A percentile compares a stretch with the other conserved stretches of the same genome.
These are phyloP conservation scores for Hondaea fermentalgiana DNA, from an alignment of 108 stramenopile species.

Conservation along the genomic window DNA sequence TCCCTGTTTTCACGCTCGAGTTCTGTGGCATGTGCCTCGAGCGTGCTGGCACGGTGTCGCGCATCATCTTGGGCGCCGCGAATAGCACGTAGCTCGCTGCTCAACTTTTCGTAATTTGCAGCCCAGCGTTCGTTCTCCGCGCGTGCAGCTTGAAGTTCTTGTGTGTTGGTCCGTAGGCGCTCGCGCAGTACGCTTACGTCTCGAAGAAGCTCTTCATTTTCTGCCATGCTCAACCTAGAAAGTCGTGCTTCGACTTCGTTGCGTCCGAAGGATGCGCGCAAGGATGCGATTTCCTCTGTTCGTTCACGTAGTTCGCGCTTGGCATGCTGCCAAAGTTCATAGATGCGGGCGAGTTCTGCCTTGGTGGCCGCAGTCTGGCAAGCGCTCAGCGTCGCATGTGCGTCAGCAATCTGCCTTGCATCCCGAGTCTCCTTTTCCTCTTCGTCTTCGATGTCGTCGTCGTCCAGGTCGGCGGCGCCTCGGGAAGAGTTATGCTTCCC, in stretches of 20 bases:
- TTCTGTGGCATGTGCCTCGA: neutral
- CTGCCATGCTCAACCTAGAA: neutral
- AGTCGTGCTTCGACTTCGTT: neutral
- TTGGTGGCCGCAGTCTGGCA: neutral
- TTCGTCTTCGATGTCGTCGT: neutral
- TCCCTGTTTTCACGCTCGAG: neutral
- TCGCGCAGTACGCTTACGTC: neutral
- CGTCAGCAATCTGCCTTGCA: neutral
- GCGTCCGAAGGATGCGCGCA: neutral
- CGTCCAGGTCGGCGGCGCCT: neutral
- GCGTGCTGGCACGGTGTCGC: neutral
- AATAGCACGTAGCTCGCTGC: neutral
- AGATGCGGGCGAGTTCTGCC: neutral
- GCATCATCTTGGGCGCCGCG: neutral
- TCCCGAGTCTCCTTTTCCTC: neutral
- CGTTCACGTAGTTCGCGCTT: neutral
- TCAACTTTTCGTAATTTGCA: neutral
- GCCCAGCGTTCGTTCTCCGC: neutral
- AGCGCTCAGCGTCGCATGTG: neutral
- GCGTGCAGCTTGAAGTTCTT: neutral
- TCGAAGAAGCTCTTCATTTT: neutral
- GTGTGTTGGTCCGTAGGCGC: neutral
- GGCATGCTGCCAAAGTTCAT: slow-evolving; percentile 6
- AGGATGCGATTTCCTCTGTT: neutral
- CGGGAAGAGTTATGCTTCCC: neutral